Evolutionary conservation across 805 yeast genomes (phyloP).

Genomic region (Brettanomyces nanus): DNA sequence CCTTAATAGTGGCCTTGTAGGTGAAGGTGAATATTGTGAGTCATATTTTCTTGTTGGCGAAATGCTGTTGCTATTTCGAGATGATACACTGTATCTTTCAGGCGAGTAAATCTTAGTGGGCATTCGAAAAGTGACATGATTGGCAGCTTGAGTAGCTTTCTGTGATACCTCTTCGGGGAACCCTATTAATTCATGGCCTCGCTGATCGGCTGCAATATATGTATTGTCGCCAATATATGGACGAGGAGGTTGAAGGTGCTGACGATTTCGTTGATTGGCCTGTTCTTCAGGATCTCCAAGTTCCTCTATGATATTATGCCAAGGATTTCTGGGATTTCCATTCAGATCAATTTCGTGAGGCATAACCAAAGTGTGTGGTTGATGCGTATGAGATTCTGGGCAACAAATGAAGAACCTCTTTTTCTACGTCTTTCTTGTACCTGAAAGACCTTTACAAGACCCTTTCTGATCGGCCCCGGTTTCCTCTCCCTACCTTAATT

Average conservation of each 20-base stretch:
- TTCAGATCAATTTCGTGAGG: too few relatives aligned
- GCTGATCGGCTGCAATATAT: too few relatives aligned
- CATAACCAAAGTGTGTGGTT: too few relatives aligned
- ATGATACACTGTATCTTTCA: constrained; percentile 4
- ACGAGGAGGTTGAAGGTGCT: background rate
- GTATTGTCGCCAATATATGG: constrained; percentile 1
- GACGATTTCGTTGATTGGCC: background rate
- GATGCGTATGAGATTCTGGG: too few relatives aligned
- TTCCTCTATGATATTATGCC: background rate
- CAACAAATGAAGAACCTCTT: too few relatives aligned
- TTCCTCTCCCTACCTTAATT: too few relatives aligned
- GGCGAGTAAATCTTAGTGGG: constrained; percentile 8
- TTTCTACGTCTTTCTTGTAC: too few relatives aligned
- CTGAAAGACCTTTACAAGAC: too few relatives aligned
- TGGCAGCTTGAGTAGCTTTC: too few relatives aligned
- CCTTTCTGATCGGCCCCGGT: too few relatives aligned
- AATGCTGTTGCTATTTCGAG: background rate
- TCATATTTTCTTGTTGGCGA: constrained; percentile 9
- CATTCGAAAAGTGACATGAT: background rate
- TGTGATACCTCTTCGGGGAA: background rate
- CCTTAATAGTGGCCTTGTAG: constrained; percentile 6
- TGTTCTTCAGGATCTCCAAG: background rate
- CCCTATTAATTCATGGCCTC: background rate
- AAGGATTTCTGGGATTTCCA: background rate
- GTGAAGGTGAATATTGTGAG: constrained; percentile 18